Evolutionary conservation across 169 alveolate species (phyloP), one percentile per base, ranked within the genome.

Genomic region (Plasmodium cynomolgi): DNA sequence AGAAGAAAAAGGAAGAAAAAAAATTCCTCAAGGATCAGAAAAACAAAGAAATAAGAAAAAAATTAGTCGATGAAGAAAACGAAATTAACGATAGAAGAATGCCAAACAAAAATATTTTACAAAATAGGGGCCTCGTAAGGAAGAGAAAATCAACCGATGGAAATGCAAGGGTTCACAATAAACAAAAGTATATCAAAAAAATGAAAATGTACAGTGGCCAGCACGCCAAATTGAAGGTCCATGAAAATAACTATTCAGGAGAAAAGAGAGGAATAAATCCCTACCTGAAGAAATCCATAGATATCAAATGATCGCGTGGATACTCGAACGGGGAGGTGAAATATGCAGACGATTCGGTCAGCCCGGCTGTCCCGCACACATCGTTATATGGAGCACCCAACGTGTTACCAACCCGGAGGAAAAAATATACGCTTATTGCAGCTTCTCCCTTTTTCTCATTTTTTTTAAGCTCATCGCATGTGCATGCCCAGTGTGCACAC

Each of bases 91-190:
- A 95, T 82, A 77, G 90, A 47, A 44, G 92, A 68, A 93, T 82
- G 37, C 95, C 95, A 74, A 83, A 92, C 81, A 95, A 96, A 81
- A 98, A 96, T 56, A 98, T 98, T 58, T 86, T 97, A 96, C 97
- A 97, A 93, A 97, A 97, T 73, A 98, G 95, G 81, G 99, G 99
- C 15, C 95, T 98, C 47, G 97, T 98, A 34, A 84, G 99, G 34
- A 97, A 97, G 95, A 96, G 99, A 80, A 97, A 98, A 97, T 97
- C 98, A 97, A 97, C 97, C n/a, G 98, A 97, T 58, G 98, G 99
- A 11, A 98, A 98, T 94, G 98, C 99, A 47, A 97, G 99, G 77
- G 99, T 98, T 23, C 97, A 97, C 84, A 96, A 98, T 92, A 97
- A 99, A 95, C 93, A 86, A 83, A 98, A 98, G 93, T 98, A 84